phyloP scores from a whole-genome alignment of 331 rosid genomes.

The Stylosanthes scabra region DNA sequence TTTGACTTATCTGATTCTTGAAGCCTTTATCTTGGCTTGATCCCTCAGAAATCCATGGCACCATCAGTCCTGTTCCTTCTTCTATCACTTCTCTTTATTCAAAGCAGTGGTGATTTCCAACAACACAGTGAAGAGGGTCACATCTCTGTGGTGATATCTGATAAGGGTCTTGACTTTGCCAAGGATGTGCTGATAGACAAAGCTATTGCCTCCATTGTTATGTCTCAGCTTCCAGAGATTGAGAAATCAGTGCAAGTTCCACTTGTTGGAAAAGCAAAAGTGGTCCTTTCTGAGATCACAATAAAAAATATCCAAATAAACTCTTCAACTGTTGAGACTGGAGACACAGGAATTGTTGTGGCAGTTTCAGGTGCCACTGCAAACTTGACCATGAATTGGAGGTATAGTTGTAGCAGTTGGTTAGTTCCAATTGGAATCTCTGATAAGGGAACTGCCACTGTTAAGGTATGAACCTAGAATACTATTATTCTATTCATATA shows the following conservation, averaged over 20 bases:
- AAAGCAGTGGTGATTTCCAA: constrained; percentile 45
- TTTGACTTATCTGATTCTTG: too few species aligned
- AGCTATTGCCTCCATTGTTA: constrained; percentile 63
- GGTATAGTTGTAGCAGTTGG: constrained; percentile 61
- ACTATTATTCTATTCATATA: not conserved
- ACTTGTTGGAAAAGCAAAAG: constrained; percentile 63
- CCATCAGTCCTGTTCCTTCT: constrained; percentile 35
- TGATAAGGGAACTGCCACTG: constrained; percentile 80
- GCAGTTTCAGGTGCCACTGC: constrained; percentile 83
- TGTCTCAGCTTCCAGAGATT: constrained; percentile 66
- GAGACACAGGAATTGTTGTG: constrained; percentile 64
- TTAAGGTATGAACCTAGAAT: constrained; percentile 56
- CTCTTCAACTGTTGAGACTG: constrained; percentile 67
- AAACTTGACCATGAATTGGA: constrained; percentile 71
- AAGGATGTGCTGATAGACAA: constrained; percentile 67
- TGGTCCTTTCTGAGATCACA: constrained; percentile 68
- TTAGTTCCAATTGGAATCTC: constrained; percentile 64
- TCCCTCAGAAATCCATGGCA: constrained; percentile 45
- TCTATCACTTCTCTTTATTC: constrained; percentile 45
- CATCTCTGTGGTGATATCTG: constrained; percentile 63
- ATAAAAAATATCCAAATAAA: constrained; percentile 54
- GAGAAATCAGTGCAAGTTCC: constrained; percentile 64
- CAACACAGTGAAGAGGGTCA: constrained; percentile 60
- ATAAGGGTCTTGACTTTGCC: constrained; percentile 80
- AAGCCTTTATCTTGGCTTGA: not conserved